Percentiles rank a stretch among this genome's conserved stretches.
phyloP scores from a whole-genome alignment of 495 filamentous ascomycete genomes.

The Tuber umbilicatum region DNA sequence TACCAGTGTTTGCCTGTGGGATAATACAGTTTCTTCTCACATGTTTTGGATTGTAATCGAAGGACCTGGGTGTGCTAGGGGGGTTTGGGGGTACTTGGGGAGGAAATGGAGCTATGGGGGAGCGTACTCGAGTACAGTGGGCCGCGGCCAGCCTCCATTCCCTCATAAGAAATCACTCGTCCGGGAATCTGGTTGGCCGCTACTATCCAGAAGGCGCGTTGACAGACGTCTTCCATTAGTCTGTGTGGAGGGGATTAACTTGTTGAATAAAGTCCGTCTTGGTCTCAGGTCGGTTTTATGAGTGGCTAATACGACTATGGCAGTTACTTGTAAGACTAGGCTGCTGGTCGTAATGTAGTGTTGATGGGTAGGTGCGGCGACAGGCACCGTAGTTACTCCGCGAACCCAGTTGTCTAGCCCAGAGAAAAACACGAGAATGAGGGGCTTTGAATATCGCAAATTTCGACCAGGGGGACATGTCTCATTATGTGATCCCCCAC shows the following conservation, averaged over 20 bases:
- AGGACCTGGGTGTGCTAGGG: background rate
- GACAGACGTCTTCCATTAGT: background rate
- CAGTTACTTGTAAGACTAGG: background rate
- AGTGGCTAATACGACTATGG: background rate
- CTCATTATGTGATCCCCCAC: background rate
- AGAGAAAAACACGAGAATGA: background rate
- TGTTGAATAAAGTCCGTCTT: background rate
- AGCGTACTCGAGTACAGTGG: no score
- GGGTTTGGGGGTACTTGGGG: background rate
- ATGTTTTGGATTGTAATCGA: background rate
- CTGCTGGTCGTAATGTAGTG: background rate
- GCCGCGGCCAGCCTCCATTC: background rate
- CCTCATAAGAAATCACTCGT: background rate
- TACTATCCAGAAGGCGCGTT: background rate
- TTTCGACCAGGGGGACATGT: background rate
- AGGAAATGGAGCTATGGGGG: background rate
- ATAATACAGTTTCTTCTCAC: background rate
- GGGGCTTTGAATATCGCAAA: background rate
- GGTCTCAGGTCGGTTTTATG: background rate
- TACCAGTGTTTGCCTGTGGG: background rate
- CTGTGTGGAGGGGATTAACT: background rate
- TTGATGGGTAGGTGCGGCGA: background rate
- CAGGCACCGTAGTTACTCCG: background rate
- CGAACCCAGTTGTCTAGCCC: background rate
- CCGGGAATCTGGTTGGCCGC: background rate